Conservation (phyloP, 2,329 filamentous ascomycete species). For the Venturia nashicola region DNA sequence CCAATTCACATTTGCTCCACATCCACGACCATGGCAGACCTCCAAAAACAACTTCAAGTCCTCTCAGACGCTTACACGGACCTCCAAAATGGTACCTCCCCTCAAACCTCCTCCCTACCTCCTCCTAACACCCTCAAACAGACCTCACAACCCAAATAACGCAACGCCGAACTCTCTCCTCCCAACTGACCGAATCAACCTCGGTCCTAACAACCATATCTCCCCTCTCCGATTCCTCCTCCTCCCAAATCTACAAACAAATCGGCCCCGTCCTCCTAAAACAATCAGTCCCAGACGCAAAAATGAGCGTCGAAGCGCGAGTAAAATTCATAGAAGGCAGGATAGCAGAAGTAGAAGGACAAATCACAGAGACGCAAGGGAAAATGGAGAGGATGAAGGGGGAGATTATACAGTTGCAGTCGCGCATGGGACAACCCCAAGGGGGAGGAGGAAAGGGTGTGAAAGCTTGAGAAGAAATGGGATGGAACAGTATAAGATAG, state of each 20-base stretch:
- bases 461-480: neutral
- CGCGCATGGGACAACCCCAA: neutral
- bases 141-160: conserved; percentile 68
- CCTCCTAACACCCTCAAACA: conserved; percentile 24
- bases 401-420: conserved; percentile 5
- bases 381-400: conserved; percentile 7
- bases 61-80: conserved; percentile 82
- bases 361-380: conserved; percentile 43
- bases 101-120: conserved; percentile 74
- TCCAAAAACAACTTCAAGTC: conserved; percentile 65
- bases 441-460: neutral
- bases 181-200: conserved; percentile 85
- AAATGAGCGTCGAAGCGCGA: conserved; percentile 79
- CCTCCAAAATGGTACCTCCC: conserved; percentile 66
- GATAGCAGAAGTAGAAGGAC: conserved; percentile 62
- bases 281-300: conserved; percentile 83
- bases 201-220: conserved; percentile 40
- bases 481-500: neutral
- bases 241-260: conserved; percentile 86
- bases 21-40: conserved; percentile 46
- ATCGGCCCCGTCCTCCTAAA: conserved; percentile 87
- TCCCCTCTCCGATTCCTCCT: conserved; percentile 53
- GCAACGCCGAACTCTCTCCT: conserved; percentile 81
- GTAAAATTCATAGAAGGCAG: conserved; percentile 89
- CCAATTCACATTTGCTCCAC: neutral